phyloP scores from a whole-genome alignment of 2,329 filamentous ascomycete species.

The Hymenoscyphus repandus region DNA sequence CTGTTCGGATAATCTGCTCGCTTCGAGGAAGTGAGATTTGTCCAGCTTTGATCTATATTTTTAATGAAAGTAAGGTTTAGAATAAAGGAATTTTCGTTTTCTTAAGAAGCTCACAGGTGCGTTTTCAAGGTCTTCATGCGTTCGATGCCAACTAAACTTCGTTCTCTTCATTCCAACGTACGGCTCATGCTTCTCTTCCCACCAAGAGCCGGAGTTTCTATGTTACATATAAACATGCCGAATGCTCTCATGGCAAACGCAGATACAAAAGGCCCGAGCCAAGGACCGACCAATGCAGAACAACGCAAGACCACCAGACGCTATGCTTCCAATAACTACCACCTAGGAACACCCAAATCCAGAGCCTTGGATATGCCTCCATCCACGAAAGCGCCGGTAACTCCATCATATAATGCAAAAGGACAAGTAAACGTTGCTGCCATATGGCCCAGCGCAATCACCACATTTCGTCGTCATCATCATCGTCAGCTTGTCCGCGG shows the following conservation, averaged over 20 bases:
- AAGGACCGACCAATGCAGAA: constrained; percentile 18
- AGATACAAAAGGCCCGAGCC: constrained; percentile 18
- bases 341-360: constrained; percentile 12
- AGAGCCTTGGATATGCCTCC: constrained; percentile 6
- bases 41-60: too few species aligned
- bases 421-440: constrained; percentile 7
- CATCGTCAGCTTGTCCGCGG: constrained; percentile 18
- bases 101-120: too few species aligned
- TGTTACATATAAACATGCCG: constrained; percentile 28
- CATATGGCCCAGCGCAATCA: constrained; percentile 15
- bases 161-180: constrained; percentile 19
- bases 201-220: constrained; percentile 19
- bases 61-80: too few species aligned
- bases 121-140: not conserved
- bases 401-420: constrained; percentile 32
- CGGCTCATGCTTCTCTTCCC: constrained; percentile 6
- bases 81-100: too few species aligned
- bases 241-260: constrained; percentile 11
- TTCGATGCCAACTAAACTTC: not conserved
- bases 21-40: too few species aligned
- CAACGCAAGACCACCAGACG: constrained; percentile 23
- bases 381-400: constrained; percentile 26
- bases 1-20: too few species aligned
- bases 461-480: constrained; percentile 32
- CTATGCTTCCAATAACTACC: constrained; percentile 30